These are phyloP conservation scores for Sporothrix euskadiensis DNA, from an alignment of 2,329 filamentous ascomycete genomes.

Conservation along the genomic window DNA sequence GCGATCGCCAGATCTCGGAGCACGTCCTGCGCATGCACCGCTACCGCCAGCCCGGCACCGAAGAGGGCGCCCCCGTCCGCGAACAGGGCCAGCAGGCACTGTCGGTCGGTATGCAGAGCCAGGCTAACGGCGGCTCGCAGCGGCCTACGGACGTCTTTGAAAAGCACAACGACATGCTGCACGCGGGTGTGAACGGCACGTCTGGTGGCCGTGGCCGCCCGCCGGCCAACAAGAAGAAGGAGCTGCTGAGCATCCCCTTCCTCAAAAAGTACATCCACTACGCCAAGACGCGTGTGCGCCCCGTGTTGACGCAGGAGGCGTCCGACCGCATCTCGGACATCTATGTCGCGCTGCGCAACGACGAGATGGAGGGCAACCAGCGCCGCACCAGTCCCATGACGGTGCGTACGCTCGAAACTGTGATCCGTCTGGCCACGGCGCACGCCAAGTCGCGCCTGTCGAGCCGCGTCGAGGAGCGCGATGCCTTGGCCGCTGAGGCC, in stretches of 20 bases:
- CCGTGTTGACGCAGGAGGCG: slow-evolving; percentile 84
- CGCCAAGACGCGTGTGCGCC: slow-evolving; percentile 88
- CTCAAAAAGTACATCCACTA: slow-evolving; percentile 99
- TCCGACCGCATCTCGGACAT: slow-evolving; percentile 88
- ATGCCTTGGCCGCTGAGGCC: slow-evolving; percentile 82
- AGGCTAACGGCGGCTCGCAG: slow-evolving; percentile 64
- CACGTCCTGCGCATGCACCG: slow-evolving; percentile 97
- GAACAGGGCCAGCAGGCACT: slow-evolving; percentile 83
- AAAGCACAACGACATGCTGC: slow-evolving; percentile 94
- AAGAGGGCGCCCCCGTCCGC: slow-evolving; percentile 91
- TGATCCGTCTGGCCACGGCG: slow-evolving; percentile 96
- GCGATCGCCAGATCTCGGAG: slow-evolving; percentile 89
- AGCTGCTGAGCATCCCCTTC: slow-evolving; percentile 93
- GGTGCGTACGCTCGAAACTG: slow-evolving; percentile 91
- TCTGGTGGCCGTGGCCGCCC: slow-evolving; percentile 12
- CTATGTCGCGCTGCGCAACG: slow-evolving; percentile 90
- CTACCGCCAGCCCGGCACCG: slow-evolving; percentile 86
- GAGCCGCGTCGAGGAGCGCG: slow-evolving; percentile 82
- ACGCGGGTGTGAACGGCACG: slow-evolving; percentile 81
- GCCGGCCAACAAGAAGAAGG: slow-evolving; percentile 67
- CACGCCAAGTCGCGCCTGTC: slow-evolving; percentile 92
- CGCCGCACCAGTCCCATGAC: slow-evolving; percentile 93
- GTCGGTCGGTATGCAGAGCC: slow-evolving; percentile 80
- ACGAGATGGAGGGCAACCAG: slow-evolving; percentile 92
- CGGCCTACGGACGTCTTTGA: slow-evolving; percentile 86